Conservation (phyloP, 176 grass and related monocot genomes). For the Zoysia japonica region DNA sequence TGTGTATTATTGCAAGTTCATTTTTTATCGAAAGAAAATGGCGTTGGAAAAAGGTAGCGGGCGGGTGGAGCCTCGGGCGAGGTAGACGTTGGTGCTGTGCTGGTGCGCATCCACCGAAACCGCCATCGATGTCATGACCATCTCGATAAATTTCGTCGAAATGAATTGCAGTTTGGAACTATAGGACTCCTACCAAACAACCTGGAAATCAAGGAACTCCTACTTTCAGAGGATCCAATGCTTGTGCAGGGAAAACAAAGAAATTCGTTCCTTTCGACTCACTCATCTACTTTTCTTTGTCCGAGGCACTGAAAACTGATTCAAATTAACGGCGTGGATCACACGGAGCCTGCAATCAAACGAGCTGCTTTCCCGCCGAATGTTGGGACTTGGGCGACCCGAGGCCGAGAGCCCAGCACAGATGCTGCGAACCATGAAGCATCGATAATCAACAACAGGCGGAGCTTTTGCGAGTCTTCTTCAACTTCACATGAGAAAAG, state of each 20-base stretch:
- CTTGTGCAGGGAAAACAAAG: neutral
- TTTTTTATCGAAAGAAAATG: neutral
- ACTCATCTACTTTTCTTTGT: neutral
- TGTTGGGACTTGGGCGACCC: neutral
- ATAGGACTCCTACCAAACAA: too few relatives aligned
- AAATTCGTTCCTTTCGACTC: neutral
- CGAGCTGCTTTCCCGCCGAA: neutral
- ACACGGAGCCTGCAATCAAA: neutral
- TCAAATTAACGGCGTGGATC: neutral
- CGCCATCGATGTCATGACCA: neutral
- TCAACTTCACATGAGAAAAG: neutral
- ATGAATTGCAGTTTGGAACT: neutral
- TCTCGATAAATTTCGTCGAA: neutral
- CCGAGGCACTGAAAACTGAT: neutral
- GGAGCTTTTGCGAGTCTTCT: neutral
- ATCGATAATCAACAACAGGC: neutral
- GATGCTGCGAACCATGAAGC: neutral
- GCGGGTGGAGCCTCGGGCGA: neutral
- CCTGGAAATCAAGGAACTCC: too few relatives aligned
- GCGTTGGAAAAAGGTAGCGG: neutral
- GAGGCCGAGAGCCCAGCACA: neutral
- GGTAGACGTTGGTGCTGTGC: neutral
- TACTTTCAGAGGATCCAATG: neutral
- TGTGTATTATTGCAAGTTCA: conserved; percentile 21
- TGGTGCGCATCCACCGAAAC: neutral